These are phyloP conservation scores for Fusarium denticulatum DNA, from an alignment of 2,329 filamentous ascomycete genomes.

Conservation along the genomic window DNA sequence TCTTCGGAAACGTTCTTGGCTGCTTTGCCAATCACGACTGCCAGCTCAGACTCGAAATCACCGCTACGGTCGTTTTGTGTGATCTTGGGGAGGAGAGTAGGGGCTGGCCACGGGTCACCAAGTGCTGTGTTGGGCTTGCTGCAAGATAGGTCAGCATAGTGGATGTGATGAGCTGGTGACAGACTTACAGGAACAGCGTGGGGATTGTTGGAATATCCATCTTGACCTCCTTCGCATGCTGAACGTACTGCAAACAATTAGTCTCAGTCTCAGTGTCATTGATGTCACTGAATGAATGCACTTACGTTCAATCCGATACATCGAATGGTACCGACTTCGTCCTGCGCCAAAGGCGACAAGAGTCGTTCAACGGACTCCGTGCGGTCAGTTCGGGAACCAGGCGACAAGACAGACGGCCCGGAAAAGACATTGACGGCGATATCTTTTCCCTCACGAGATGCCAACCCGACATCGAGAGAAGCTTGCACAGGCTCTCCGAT, in stretches of 20 bases:
- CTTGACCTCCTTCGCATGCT: not conserved
- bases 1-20: constrained; percentile 6
- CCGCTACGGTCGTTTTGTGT: constrained; percentile 9
- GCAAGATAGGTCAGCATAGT: accelerated
- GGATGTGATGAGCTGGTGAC: too few species aligned
- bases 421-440: not conserved
- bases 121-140: not conserved
- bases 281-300: too few species aligned
- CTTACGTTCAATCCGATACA: constrained; percentile 2
- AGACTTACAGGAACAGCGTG: not conserved
- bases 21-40: not conserved
- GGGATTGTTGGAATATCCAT: constrained; percentile 10
- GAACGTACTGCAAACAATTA: not conserved
- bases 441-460: not conserved
- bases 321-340: not conserved
- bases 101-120: not conserved
- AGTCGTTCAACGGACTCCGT: not conserved
- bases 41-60: constrained; percentile 4
- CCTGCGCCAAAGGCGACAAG: not conserved
- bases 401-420: not conserved
- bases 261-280: too few species aligned
- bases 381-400: not conserved
- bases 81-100: not conserved
- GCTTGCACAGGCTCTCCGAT: not conserved
- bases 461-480: not conserved